These are phyloP conservation scores for Tanacetum coccineum DNA, from an alignment of 129 eudicot genomes.

Conservation along the genomic window DNA sequence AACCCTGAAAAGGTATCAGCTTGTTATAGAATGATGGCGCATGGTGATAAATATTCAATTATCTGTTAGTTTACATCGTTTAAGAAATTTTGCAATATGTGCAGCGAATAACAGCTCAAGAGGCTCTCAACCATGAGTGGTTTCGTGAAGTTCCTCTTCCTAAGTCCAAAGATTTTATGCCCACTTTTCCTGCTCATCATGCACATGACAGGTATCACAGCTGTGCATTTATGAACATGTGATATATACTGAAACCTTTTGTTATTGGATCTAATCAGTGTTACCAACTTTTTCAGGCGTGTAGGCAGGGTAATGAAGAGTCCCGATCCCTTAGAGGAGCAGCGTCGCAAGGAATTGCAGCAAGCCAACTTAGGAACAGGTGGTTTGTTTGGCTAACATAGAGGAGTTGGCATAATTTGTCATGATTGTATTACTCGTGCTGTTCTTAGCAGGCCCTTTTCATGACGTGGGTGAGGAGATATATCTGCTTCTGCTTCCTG, in stretches of 20 bases:
- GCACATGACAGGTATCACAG: slow-evolving; percentile 59
- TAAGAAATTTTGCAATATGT: slow-evolving; percentile 2
- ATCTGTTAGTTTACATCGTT: neutral
- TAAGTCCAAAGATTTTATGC: slow-evolving; percentile 80
- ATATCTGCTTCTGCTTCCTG: neutral
- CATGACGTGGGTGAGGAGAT: neutral
- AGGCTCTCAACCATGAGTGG: slow-evolving; percentile 66
- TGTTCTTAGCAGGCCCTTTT: neutral
- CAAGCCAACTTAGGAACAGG: slow-evolving; percentile 85
- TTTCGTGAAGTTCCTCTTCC: slow-evolving; percentile 74
- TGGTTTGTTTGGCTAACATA: slow-evolving; percentile 70
- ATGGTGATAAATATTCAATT: neutral
- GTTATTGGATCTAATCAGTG: neutral
- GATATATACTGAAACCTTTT: neutral
- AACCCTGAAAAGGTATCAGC: slow-evolving; percentile 81
- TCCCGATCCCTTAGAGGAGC: slow-evolving; percentile 98
- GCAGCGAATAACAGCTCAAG: slow-evolving; percentile 76
- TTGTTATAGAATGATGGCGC: neutral
- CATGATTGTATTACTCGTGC: too few relatives aligned
- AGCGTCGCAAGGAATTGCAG: slow-evolving; percentile 76
- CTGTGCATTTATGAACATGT: neutral
- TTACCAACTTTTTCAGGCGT: slow-evolving; percentile 45
- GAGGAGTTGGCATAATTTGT: too few relatives aligned
- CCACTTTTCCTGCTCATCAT: slow-evolving; percentile 97
- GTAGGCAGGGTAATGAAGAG: slow-evolving; percentile 75